Evolutionary conservation across 2,329 filamentous ascomycete genomes (phyloP).

Genomic region (Penicillium sp.): DNA sequence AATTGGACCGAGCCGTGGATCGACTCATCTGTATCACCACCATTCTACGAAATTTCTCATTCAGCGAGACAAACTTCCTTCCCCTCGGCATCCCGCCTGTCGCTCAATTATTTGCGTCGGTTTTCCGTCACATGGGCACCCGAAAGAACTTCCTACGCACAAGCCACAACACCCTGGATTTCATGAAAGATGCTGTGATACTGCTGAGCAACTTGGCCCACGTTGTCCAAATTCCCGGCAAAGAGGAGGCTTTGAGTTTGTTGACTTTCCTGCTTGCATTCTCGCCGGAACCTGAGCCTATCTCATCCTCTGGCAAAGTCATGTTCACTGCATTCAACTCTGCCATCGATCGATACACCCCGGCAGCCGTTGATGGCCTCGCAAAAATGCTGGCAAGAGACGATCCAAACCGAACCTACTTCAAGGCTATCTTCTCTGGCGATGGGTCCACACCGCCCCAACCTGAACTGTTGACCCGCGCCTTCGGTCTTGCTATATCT

Average conservation of each 20-base stretch:
- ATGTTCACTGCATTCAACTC: conserved; percentile 83
- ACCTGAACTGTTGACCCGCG: conserved; percentile 79
- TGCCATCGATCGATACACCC: conserved; percentile 79
- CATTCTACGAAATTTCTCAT: conserved; percentile 89
- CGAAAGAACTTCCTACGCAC: conserved; percentile 82
- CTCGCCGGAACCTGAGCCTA: conserved; percentile 75
- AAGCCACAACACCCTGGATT: conserved; percentile 83
- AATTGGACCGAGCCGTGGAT: conserved; percentile 83
- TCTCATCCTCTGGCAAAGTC: conserved; percentile 57
- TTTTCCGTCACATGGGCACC: conserved; percentile 85
- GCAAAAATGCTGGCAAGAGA: conserved; percentile 91
- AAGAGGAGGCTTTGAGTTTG: conserved; percentile 83
- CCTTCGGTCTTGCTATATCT: conserved; percentile 84
- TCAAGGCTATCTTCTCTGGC: conserved; percentile 76
- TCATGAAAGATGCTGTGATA: conserved; percentile 93
- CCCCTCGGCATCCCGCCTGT: conserved; percentile 75
- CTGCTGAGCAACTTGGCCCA: conserved; percentile 87
- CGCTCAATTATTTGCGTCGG: conserved; percentile 78
- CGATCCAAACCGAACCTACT: conserved; percentile 86
- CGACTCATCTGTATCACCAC: conserved; percentile 87
- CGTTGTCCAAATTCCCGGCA: conserved; percentile 75
- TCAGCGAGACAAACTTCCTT: conserved; percentile 74
- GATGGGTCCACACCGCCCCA: conserved; percentile 67
- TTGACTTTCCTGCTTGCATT: conserved; percentile 90
- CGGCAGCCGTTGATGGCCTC: conserved; percentile 83